Conservation (phyloP, 2,329 filamentous ascomycete species). For the Apiospora rasikravindrae region DNA sequence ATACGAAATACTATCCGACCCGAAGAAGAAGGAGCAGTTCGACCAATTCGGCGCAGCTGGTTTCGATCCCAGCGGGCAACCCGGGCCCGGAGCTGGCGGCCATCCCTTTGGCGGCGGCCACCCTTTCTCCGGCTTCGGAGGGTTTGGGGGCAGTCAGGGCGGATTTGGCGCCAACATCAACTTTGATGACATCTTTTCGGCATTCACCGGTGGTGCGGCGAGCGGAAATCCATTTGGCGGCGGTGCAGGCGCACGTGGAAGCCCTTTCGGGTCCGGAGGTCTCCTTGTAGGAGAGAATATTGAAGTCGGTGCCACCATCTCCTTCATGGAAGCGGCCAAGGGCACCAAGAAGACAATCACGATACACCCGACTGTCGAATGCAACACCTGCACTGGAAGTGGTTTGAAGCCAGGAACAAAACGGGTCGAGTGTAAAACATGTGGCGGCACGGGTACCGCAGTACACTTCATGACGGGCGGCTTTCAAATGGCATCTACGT, state of each 20-base stretch:
- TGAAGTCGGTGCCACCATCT: slow-evolving; percentile 90
- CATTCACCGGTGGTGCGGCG: slow-evolving; percentile 70
- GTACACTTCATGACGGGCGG: slow-evolving; percentile 90
- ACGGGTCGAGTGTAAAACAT: slow-evolving; percentile 75
- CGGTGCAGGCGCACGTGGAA: slow-evolving; percentile 54
- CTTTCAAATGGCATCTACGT: slow-evolving; percentile 95
- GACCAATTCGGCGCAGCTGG: slow-evolving; percentile 89
- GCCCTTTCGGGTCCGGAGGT: slow-evolving; percentile 73
- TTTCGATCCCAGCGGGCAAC: slow-evolving; percentile 76
- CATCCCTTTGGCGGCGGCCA: slow-evolving; percentile 67
- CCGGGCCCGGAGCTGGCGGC: slow-evolving; percentile 50
- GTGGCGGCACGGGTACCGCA: slow-evolving; percentile 83
- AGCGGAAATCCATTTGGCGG: slow-evolving; percentile 60
- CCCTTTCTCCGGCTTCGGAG: slow-evolving; percentile 57
- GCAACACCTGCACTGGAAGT: slow-evolving; percentile 80
- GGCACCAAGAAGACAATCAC: slow-evolving; percentile 87
- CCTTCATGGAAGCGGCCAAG: slow-evolving; percentile 95
- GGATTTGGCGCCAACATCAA: slow-evolving; percentile 86
- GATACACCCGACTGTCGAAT: slow-evolving; percentile 81
- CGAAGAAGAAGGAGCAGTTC: slow-evolving; percentile 90
- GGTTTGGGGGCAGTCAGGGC: slow-evolving; percentile 39
- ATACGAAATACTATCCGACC: slow-evolving; percentile 91
- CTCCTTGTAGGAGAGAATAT: slow-evolving; percentile 94
- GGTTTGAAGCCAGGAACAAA: slow-evolving; percentile 84
- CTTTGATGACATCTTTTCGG: slow-evolving; percentile 93